These are phyloP conservation scores for Diaporthe citriasiana DNA, from an alignment of 2,329 filamentous ascomycete genomes.

Conservation along the genomic window DNA sequence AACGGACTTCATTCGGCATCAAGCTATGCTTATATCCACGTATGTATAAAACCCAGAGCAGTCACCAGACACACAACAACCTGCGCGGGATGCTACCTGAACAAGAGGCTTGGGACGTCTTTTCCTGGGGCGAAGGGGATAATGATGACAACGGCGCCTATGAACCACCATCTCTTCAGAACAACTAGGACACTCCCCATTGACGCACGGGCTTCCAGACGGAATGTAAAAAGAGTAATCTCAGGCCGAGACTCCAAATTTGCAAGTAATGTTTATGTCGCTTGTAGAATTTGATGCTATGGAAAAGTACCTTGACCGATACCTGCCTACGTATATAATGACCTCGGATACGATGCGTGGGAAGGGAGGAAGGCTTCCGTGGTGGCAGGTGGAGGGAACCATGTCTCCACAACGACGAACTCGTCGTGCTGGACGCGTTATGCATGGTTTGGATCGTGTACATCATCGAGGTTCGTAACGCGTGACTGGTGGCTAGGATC, in stretches of 20 bases:
- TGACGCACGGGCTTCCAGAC: background rate
- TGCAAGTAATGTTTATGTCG: background rate
- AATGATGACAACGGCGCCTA: background rate
- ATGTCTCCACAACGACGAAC: background rate
- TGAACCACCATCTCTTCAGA: background rate
- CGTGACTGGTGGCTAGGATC: background rate
- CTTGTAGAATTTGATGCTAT: background rate
- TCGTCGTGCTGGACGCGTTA: no score
- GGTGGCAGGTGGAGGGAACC: background rate
- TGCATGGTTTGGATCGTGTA: background rate
- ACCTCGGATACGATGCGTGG: background rate
- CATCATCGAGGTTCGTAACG: background rate
- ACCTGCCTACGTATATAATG: conserved; percentile 2
- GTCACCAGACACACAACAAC: background rate
- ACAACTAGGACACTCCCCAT: no score
- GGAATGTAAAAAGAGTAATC: background rate
- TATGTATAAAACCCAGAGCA: background rate
- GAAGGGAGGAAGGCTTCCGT: background rate
- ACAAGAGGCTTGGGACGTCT: no score
- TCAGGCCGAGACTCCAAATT: no score
- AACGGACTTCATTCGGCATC: background rate
- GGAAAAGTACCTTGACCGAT: background rate
- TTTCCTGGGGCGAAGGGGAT: background rate
- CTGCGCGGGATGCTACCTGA: background rate
- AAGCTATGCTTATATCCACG: background rate